Evolutionary conservation across 441 rosid species (phyloP).

Genomic region (Omphalea diandra): DNA sequence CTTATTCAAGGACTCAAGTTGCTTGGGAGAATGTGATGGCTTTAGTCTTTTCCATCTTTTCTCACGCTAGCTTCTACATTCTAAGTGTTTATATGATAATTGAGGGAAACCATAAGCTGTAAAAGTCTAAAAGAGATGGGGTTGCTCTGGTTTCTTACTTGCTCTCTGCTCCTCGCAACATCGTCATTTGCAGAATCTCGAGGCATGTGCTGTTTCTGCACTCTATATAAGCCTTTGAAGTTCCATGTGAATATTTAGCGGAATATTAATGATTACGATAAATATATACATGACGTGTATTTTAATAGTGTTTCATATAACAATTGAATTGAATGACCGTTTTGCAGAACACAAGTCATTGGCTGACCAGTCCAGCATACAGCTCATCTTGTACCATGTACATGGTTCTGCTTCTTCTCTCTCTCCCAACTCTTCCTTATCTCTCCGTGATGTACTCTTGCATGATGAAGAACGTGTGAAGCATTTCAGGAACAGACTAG

Average conservation of each 20-base stretch:
- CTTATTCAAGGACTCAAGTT: conserved; percentile 6
- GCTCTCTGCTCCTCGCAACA: conserved; percentile 17
- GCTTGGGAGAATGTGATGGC: conserved; percentile 18
- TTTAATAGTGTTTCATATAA: neutral
- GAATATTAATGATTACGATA: neutral
- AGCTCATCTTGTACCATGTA: conserved; percentile 27
- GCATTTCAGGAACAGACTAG: conserved; percentile 16
- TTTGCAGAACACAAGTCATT: conserved; percentile 20
- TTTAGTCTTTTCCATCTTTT: neutral
- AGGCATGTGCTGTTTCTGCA: conserved; percentile 24
- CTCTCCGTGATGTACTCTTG: conserved; percentile 25
- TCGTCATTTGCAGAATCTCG: conserved; percentile 14
- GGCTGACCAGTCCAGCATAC: conserved; percentile 10
- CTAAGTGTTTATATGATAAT: neutral
- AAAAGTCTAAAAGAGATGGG: conserved; percentile 10
- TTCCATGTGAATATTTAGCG: neutral
- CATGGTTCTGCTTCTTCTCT: conserved; percentile 19
- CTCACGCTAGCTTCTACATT: neutral
- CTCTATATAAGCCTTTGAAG: neutral
- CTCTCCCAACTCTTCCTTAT: conserved; percentile 10
- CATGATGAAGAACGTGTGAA: conserved; percentile 23
- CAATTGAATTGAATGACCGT: neutral
- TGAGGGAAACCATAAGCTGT: neutral
- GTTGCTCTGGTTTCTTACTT: conserved; percentile 7
- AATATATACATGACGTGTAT: neutral